Evolutionary conservation across 1,284 basidiomycete genomes (phyloP).

Genomic region (Austroboletus niveus): DNA sequence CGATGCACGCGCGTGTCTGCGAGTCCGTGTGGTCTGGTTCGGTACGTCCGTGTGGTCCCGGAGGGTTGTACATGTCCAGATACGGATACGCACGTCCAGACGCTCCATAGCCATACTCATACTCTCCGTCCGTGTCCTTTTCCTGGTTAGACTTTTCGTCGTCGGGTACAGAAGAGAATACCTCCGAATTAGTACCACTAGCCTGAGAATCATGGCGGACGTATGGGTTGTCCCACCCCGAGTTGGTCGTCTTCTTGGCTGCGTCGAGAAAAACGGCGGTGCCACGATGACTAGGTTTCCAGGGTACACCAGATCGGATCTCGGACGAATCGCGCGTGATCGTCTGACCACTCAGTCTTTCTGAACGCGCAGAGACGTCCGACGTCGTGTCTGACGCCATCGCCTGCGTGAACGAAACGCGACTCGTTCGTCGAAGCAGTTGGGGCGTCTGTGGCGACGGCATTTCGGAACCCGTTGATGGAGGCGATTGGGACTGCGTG

Average conservation of each 20-base stretch:
- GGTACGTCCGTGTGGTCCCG: background rate
- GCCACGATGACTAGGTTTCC: slow-evolving; percentile 20
- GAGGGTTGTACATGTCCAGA: slow-evolving; percentile 32
- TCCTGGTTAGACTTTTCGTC: slow-evolving; percentile 18
- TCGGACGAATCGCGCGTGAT: slow-evolving; percentile 17
- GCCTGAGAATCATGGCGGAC: slow-evolving; percentile 7
- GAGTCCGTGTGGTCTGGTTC: slow-evolving; percentile 2
- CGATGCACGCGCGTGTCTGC: slow-evolving; percentile 4
- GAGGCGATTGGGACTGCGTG: background rate
- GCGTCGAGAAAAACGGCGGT: slow-evolving; percentile 6
- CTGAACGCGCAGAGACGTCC: slow-evolving; percentile 8
- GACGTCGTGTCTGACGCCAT: slow-evolving; percentile 6
- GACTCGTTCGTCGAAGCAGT: slow-evolving; percentile 27
- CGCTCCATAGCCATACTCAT: slow-evolving; percentile 30
- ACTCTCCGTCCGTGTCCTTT: slow-evolving; percentile 9
- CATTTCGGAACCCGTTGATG: slow-evolving; percentile 8
- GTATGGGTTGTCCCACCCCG: slow-evolving; percentile 13
- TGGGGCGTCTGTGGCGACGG: slow-evolving; percentile 11
- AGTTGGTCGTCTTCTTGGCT: background rate
- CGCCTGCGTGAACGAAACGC: slow-evolving; percentile 9
- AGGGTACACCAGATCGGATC: slow-evolving; percentile 15
- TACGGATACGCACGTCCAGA: slow-evolving; percentile 28
- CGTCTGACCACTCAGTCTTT: slow-evolving; percentile 3
- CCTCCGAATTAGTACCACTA: slow-evolving; percentile 2
- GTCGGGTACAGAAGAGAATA: slow-evolving; percentile 2